Base-by-base conservation (phyloP, 2,329 filamentous ascomycete genomes). In the Pseudogymnoascus sp. region DNA sequence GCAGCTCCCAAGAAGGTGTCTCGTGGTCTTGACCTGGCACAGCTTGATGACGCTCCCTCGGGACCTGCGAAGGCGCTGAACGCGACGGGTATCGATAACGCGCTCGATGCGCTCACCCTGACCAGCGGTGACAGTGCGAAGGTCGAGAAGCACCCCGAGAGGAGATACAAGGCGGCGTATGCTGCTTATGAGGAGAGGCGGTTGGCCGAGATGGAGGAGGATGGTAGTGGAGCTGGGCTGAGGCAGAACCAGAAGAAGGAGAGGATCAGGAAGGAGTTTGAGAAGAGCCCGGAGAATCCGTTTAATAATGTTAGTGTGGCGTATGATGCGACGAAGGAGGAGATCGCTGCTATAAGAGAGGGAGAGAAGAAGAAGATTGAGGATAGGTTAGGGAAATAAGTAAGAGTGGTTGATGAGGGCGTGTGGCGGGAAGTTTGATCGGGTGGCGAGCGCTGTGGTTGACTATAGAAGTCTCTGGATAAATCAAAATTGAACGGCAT, bases 231-330 rank as follows among this genome's bases (percentile, higher is more conserved):
- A 19, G 76, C 89, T 64, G 92, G 91, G 0, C 76, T 98, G 73
- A 82, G 93, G 64, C 81, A 90, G 70, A 85, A 96, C 70, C 93
- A 97, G 83, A 89, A 90, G 77, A 87, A 93, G 72, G 90, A 93
- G 68, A 82, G 88, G 73, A 90, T 96, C 69, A 79, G 85, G 67
- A 96, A 96, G 81, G 95, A 98, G 79, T 99, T 98, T 76, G 90
- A 96, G 77, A 96, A 92, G 81, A 90, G 90, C 72, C 88, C 90
- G 1, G 93, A 98, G 71, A 99, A 99, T 76, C 95, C 95, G 13
- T 95, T 96, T 79, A 96, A 96, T 78, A 91, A 96, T 79, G 87
- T 88, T 14, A 85, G 80, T 62, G 90, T 86, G 1, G 76, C 81
- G 2, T 96, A 92, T 77, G 90, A 99, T 76, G 85, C 90, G 63